These are phyloP conservation scores for Monilinia aucupariae DNA, from an alignment of 2,329 filamentous ascomycete species.

Conservation along the genomic window DNA sequence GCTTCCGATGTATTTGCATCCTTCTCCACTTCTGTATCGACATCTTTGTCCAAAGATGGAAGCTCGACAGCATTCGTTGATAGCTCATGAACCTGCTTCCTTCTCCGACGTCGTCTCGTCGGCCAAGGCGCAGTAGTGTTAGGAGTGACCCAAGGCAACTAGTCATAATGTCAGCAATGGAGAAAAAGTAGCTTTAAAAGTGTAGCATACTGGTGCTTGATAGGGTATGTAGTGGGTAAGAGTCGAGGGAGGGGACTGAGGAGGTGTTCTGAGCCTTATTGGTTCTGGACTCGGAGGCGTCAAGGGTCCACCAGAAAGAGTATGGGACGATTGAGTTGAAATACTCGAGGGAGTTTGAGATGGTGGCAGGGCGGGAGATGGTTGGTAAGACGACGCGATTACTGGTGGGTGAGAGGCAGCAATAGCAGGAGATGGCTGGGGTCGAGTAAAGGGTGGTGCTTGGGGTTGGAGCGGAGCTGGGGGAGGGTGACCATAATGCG, in stretches of 20 bases:
- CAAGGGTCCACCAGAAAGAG: conserved; percentile 34
- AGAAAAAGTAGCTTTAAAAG: conserved; percentile 2
- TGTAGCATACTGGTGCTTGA: conserved; percentile 45
- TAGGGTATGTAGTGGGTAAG: conserved; percentile 37
- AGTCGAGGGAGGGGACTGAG: conserved; percentile 28
- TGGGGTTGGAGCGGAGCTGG: conserved; percentile 30
- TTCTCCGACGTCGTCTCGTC: conserved; percentile 38
- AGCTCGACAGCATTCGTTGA: conserved; percentile 28
- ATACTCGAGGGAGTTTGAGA: conserved; percentile 38
- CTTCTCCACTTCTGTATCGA: background rate
- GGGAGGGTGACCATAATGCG: conserved; percentile 47
- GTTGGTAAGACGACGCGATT: conserved; percentile 41
- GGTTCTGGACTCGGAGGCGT: conserved; percentile 45
- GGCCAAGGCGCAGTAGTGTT: conserved; percentile 49
- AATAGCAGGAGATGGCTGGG: conserved; percentile 48
- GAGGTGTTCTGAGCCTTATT: conserved; percentile 24
- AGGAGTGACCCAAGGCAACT: conserved; percentile 54
- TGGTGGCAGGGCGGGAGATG: conserved; percentile 38
- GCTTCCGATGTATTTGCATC: background rate
- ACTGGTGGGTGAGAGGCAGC: conserved; percentile 52
- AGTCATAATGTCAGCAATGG: conserved; percentile 29
- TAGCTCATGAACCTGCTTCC: conserved; percentile 38
- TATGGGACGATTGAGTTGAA: conserved; percentile 34
- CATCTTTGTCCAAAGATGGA: conserved; percentile 18
- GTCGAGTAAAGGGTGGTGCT: conserved; percentile 40